Evolutionary conservation across 2,329 filamentous ascomycete genomes (phyloP).

Genomic region (Plectosphaerella sp.): DNA sequence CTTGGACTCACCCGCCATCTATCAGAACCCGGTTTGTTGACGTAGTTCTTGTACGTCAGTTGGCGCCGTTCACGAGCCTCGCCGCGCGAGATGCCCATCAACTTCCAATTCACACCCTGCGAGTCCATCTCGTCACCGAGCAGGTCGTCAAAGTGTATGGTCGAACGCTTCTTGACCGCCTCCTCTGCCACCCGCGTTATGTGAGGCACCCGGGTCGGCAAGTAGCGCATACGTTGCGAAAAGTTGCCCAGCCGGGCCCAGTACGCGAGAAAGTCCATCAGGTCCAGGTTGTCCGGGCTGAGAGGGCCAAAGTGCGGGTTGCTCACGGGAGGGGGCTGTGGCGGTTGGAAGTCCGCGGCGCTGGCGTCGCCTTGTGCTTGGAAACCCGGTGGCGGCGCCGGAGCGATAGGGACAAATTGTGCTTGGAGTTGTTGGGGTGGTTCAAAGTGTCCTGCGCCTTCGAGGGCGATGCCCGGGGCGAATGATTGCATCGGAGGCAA

Average conservation of each 20-base stretch:
- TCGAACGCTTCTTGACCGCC: slow-evolving; percentile 16
- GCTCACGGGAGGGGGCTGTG: slow-evolving; percentile 11
- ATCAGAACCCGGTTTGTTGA: slow-evolving; percentile 45
- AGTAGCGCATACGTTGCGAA: slow-evolving; percentile 5
- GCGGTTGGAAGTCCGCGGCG: too few relatives aligned
- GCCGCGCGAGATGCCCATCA: slow-evolving; percentile 44
- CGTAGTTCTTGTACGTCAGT: slow-evolving; percentile 53
- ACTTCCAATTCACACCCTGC: slow-evolving; percentile 55
- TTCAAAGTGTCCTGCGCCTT: too few relatives aligned
- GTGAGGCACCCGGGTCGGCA: slow-evolving; percentile 7
- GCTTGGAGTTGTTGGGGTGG: too few relatives aligned
- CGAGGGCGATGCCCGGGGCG: too few relatives aligned
- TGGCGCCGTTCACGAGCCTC: slow-evolving; percentile 43
- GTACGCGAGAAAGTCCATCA: slow-evolving; percentile 43
- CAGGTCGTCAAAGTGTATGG: slow-evolving; percentile 37
- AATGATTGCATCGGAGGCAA: too few relatives aligned
- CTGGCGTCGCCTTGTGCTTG: too few relatives aligned
- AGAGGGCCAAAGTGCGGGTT: slow-evolving; percentile 20
- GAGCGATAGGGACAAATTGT: too few relatives aligned
- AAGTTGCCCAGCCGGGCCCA: slow-evolving; percentile 34
- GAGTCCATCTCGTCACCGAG: slow-evolving; percentile 52
- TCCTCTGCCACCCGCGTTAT: slow-evolving; percentile 23
- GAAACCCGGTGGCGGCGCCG: too few relatives aligned
- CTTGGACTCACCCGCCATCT: slow-evolving; percentile 38
- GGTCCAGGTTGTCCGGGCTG: slow-evolving; percentile 43